phyloP scores from a whole-genome alignment of 805 yeast species.

The Starmerella floris region DNA sequence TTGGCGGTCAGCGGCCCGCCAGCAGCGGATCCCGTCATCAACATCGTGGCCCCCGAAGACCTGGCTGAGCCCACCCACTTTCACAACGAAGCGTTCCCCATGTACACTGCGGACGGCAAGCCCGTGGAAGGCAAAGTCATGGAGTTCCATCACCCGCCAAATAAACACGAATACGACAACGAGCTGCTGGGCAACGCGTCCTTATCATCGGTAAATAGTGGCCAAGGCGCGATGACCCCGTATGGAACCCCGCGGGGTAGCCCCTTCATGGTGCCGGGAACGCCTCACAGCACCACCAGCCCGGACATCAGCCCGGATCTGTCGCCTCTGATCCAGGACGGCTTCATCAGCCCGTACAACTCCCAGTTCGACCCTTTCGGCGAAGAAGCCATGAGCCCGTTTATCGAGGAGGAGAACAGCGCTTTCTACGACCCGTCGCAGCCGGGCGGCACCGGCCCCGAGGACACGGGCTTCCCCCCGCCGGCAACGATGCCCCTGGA shows the following conservation, averaged over 20 bases:
- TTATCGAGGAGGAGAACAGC: slow-evolving; percentile 1
- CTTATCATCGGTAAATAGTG: neutral
- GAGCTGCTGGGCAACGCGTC: neutral
- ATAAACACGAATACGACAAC: neutral
- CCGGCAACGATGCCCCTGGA: neutral
- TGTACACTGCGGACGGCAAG: slow-evolving; percentile 14
- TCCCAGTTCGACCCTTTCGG: neutral
- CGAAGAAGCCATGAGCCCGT: slow-evolving; percentile 6
- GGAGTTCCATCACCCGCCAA: slow-evolving; percentile 2
- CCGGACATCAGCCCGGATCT: slow-evolving; percentile 1
- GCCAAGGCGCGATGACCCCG: neutral
- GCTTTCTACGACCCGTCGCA: neutral
- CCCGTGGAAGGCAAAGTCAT: slow-evolving; percentile 8
- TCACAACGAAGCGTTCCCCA: slow-evolving; percentile 12
- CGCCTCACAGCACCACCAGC: neutral
- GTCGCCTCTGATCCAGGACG: slow-evolving; percentile 7
- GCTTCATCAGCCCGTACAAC: slow-evolving; percentile 5
- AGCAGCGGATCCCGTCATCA: slow-evolving; percentile 16
- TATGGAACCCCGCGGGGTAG: slow-evolving; percentile 2
- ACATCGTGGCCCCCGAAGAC: slow-evolving; percentile 17
- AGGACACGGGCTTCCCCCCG: neutral
- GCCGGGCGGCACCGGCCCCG: neutral
- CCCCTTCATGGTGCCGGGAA: neutral
- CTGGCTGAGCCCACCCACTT: neutral
- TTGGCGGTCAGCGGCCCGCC: neutral